phyloP scores from a whole-genome alignment of 2,329 filamentous ascomycete species.

The Neofusicoccum cordaticola region DNA sequence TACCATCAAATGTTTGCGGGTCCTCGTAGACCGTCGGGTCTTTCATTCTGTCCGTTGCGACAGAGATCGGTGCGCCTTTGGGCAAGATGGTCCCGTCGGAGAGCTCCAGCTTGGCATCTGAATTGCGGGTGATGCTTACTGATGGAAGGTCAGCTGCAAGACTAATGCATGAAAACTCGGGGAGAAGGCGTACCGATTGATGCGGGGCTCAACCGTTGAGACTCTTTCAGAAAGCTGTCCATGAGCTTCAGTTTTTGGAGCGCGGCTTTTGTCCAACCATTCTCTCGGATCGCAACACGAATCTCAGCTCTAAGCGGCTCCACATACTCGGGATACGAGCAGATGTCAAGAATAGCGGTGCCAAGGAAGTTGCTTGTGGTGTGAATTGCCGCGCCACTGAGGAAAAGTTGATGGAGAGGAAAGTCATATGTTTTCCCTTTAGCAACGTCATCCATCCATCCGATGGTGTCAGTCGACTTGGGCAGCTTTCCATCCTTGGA shows the following conservation, averaged over 20 bases:
- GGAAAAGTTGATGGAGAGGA: no score
- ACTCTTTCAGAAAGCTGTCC: slow-evolving; percentile 20
- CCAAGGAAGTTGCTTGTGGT: neutral
- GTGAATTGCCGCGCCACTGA: neutral
- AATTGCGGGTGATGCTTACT: slow-evolving; percentile 19
- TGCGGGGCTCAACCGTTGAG: neutral
- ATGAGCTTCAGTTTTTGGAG: slow-evolving; percentile 2
- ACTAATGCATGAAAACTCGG: neutral
- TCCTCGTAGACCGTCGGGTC: slow-evolving; percentile 16
- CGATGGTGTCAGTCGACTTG: no score
- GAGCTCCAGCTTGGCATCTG: slow-evolving; percentile 14
- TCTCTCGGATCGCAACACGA: neutral
- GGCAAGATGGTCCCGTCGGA: slow-evolving; percentile 29
- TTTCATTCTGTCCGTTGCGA: neutral
- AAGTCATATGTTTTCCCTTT: no score
- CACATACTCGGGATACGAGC: neutral
- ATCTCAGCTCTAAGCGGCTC: neutral
- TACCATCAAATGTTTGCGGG: slow-evolving; percentile 19
- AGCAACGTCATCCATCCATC: no score
- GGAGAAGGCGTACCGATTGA: neutral
- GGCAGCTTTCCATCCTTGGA: no score
- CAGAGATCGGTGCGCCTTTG: slow-evolving; percentile 19
- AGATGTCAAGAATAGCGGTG: neutral
- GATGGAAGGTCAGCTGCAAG: slow-evolving; percentile 26
- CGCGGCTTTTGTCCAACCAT: neutral